These are phyloP conservation scores for Trypanosoma theileri DNA, from an alignment of 208 protist genomes.

Conservation along the genomic window DNA sequence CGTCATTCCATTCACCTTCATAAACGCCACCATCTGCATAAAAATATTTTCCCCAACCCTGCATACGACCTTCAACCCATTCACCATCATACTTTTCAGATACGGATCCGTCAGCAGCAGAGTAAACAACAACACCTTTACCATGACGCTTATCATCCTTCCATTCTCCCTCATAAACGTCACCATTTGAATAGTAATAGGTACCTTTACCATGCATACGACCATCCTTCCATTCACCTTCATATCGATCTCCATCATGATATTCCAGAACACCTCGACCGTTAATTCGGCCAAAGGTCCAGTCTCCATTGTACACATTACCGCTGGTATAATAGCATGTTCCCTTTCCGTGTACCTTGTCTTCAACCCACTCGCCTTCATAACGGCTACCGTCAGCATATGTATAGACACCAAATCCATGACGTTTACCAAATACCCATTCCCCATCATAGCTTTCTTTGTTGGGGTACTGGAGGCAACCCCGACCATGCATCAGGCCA, in stretches of 20 bases:
- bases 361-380: slow-evolving; percentile 94
- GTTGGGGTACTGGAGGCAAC: slow-evolving; percentile 93
- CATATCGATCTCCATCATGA: slow-evolving; percentile 91
- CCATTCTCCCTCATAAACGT: slow-evolving; percentile 93
- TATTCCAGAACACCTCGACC: slow-evolving; percentile 87
- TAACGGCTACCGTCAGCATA: slow-evolving; percentile 93
- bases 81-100: slow-evolving; percentile 94
- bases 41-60: slow-evolving; percentile 94
- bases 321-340: slow-evolving; percentile 90
- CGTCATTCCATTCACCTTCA: slow-evolving; percentile 91
- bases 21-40: slow-evolving; percentile 93
- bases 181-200: slow-evolving; percentile 90
- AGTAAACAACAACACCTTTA: slow-evolving; percentile 89
- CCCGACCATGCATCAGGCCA: slow-evolving; percentile 95
- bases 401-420: slow-evolving; percentile 90
- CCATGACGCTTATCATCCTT: slow-evolving; percentile 93
- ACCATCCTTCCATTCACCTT: slow-evolving; percentile 93
- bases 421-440: slow-evolving; percentile 93
- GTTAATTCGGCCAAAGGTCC: slow-evolving; percentile 91
- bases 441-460: slow-evolving; percentile 94
- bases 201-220: slow-evolving; percentile 92
- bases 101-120: slow-evolving; percentile 88
- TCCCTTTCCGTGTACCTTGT: slow-evolving; percentile 94
- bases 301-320: slow-evolving; percentile 90
- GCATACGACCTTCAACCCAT: slow-evolving; percentile 93